Percentiles rank a stretch among this genome's conserved stretches.
Evolutionary conservation across 169 alveolate species (phyloP).

Genomic region (Eimeria acervulina): DNA sequence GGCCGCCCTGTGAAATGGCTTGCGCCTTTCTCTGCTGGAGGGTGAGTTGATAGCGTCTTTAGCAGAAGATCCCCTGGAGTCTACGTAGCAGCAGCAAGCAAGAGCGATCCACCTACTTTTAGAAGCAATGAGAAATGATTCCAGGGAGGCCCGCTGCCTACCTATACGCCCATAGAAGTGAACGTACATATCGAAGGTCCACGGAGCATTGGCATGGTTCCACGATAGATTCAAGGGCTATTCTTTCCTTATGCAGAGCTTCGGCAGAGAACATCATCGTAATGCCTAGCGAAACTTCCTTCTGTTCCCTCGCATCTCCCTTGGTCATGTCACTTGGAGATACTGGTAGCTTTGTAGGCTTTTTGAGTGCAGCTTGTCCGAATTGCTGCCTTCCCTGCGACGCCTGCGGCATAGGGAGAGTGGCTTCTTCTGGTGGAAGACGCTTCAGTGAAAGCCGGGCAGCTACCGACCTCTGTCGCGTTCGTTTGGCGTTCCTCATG

Average conservation of each 20-base stretch:
- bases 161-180: neutral
- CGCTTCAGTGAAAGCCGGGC: constrained; percentile 8
- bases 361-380: neutral
- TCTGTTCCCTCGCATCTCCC: neutral
- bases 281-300: constrained; percentile 16
- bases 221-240: constrained; percentile 51
- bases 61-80: constrained; percentile 53
- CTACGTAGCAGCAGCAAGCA: constrained; percentile 25
- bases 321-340: neutral
- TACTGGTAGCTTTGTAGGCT: neutral
- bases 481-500: neutral
- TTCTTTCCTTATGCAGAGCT: constrained; percentile 61
- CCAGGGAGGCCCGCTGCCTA: neutral
- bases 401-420: neutral
- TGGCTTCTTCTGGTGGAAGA: neutral
- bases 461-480: neutral
- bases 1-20: constrained; percentile 3
- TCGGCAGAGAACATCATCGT: constrained; percentile 54
- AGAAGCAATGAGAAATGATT: neutral
- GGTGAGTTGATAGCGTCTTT: neutral
- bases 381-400: neutral
- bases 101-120: neutral
- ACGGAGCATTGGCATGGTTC: constrained; percentile 65
- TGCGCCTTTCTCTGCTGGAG: neutral
- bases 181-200: constrained; percentile 60